Conservation (phyloP, 768 basidiomycete species). For the Sutorius australiensis region DNA sequence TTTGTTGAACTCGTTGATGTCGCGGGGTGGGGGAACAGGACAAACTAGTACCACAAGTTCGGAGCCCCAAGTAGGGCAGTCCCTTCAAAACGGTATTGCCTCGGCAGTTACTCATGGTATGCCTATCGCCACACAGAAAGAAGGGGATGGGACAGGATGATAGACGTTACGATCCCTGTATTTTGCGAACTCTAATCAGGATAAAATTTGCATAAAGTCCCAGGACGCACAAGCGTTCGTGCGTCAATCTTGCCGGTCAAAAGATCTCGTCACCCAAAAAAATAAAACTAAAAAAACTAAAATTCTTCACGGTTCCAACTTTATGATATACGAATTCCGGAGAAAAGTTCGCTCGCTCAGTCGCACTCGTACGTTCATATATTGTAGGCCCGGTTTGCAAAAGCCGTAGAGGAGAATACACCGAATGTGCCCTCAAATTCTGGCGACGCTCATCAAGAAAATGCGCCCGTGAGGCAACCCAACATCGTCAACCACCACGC, state of each 20-base stretch:
- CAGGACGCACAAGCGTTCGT: background rate
- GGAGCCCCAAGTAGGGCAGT: conserved; percentile 11
- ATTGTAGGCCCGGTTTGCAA: background rate
- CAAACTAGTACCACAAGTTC: conserved; percentile 14
- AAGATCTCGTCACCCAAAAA: no score
- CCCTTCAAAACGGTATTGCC: conserved; percentile 14
- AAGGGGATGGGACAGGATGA: conserved; percentile 21
- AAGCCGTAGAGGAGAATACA: background rate
- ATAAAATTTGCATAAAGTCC: conserved; percentile 2
- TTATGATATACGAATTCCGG: no score
- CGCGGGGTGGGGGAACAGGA: conserved; percentile 34
- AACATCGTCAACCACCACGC: conserved; percentile 84
- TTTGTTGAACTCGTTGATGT: conserved; percentile 68
- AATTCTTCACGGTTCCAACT: no score
- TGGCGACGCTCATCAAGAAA: conserved; percentile 24
- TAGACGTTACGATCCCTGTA: conserved; percentile 13
- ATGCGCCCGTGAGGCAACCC: conserved; percentile 53
- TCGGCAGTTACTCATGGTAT: conserved; percentile 4
- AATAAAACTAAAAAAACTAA: no score
- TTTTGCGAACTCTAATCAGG: conserved; percentile 9
- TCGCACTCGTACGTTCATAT: no score
- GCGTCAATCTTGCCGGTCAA: no score
- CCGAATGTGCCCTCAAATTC: background rate
- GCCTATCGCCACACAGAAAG: conserved; percentile 15
- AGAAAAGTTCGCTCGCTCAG: no score